These are phyloP conservation scores for Chenopodium berlandieri DNA, from an alignment of 148 eudicot genomes.

Conservation along the genomic window DNA sequence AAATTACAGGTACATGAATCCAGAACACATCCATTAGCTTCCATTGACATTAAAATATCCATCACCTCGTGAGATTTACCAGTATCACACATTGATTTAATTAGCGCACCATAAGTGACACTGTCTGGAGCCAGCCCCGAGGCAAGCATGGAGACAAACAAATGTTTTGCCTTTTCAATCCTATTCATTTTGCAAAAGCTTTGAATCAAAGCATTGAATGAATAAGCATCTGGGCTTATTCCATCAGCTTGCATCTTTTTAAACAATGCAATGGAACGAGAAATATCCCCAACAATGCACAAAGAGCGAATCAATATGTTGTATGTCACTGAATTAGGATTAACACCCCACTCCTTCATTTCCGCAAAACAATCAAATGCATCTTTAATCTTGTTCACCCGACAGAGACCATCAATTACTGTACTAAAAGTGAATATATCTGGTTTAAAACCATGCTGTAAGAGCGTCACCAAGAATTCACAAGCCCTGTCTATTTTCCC, in stretches of 20 bases:
- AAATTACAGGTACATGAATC: slow-evolving; percentile 63
- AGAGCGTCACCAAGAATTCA: slow-evolving; percentile 64
- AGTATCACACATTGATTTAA: slow-evolving; percentile 61
- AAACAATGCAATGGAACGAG: slow-evolving; percentile 52
- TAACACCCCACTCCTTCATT: slow-evolving; percentile 82
- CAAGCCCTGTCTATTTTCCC: slow-evolving; percentile 52
- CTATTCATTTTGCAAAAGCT: slow-evolving; percentile 64
- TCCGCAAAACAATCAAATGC: slow-evolving; percentile 81
- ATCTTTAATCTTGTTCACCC: slow-evolving; percentile 59
- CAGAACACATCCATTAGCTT: slow-evolving; percentile 60
- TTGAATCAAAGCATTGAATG: slow-evolving; percentile 81
- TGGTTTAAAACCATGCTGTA: slow-evolving; percentile 63
- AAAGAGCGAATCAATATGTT: slow-evolving; percentile 74
- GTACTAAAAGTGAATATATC: slow-evolving; percentile 84
- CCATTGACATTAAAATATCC: slow-evolving; percentile 65
- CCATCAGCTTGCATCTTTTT: slow-evolving; percentile 74
- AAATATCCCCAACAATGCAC: slow-evolving; percentile 62
- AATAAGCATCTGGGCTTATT: slow-evolving; percentile 62
- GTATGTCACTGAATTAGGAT: slow-evolving; percentile 70
- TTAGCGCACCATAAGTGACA: slow-evolving; percentile 64
- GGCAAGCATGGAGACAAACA: slow-evolving; percentile 66
- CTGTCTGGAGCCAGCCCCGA: slow-evolving; percentile 63
- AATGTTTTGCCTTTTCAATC: slow-evolving; percentile 65
- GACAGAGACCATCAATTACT: slow-evolving; percentile 80
- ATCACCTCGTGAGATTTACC: slow-evolving; percentile 64